Base-by-base conservation (phyloP, 805 yeast genomes). In the Candida pseudoglaebosa region DNA sequence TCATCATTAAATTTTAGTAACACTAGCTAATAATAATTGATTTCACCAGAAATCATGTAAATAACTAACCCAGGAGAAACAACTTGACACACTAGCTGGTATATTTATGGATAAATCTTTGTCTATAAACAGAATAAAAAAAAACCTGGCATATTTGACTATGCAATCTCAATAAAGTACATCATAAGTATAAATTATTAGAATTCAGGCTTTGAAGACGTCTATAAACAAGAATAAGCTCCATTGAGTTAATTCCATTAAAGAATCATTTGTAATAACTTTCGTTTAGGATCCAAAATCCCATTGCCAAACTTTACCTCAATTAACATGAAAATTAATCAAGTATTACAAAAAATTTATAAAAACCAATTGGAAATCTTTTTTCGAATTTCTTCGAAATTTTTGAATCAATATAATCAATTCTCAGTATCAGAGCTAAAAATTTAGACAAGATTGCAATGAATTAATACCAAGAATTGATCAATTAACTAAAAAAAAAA, bases 221-320 rank as follows among this genome's bases (percentile, higher is more conserved):
- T 74, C 71, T 83, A 77, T 78, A 78, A 68, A 56, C 77, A 70
- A 79, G 82, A 80, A 82, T 82, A 79, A 82, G 89, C 89, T 82
- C 88, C 89, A 82, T 82, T 81, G 88, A 76, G 89, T 81, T 81
- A 67, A 53, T 54, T 57, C 56, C 43, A n/a, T n/a, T n/a, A 41
- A 39, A 40, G 46, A 45, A 59, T 49, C 78, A 80, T 76, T 78
- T 79, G 85, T 76, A 74, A 82, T 81, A 75, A 75, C 89, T 82
- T 70, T 81, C 76, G 82, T 80, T 72, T 78, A 70, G 80, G 71
- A 67, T 61, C 55, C 69, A 52, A 46, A 52, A 61, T 67, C 73
- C 80, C 82, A 61, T 44, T 77, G 83, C 84, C 85, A 83, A 80
- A 34, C 18, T 22, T 22, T 42, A 40, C 62, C 52, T 59, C 57